Evolutionary conservation across 768 basidiomycete genomes (phyloP).

Genomic region (Mycena venus): DNA sequence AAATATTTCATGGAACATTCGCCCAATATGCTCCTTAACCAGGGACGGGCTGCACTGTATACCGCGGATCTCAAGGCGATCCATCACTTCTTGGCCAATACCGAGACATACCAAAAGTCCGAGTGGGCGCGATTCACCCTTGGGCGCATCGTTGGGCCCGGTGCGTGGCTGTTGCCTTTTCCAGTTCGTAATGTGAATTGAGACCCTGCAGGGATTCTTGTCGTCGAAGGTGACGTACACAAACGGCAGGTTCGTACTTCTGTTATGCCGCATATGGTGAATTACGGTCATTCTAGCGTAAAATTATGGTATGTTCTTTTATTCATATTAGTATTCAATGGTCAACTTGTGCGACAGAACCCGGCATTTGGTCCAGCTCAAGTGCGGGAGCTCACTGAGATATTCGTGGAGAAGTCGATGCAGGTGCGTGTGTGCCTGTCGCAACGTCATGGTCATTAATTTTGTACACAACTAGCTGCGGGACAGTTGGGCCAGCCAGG

Average conservation of each 20-base stretch:
- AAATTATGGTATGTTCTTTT: conserved; percentile 36
- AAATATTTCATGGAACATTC: background rate
- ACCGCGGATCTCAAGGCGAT: conserved; percentile 16
- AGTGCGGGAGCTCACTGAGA: conserved; percentile 63
- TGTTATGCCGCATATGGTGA: background rate
- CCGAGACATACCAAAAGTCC: conserved; percentile 14
- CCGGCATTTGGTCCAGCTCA: conserved; percentile 76
- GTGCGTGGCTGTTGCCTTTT: background rate
- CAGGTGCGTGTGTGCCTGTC: conserved; percentile 50
- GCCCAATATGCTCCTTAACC: background rate
- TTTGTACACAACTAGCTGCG: conserved; percentile 54
- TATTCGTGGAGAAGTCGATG: conserved; percentile 64
- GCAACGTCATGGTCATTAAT: background rate
- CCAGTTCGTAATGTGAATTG: background rate
- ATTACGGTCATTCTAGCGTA: conserved; percentile 27
- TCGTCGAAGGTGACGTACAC: conserved; percentile 41
- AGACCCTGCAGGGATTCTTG: conserved; percentile 48
- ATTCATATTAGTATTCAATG: background rate
- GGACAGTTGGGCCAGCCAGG: conserved; percentile 58
- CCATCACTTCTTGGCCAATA: conserved; percentile 15
- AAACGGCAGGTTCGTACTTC: conserved; percentile 36
- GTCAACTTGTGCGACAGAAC: conserved; percentile 53
- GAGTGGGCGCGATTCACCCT: background rate
- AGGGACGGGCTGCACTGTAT: background rate
- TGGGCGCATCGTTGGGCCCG: conserved; percentile 16